These are phyloP conservation scores for Aspergillus asperescens DNA, from an alignment of 495 filamentous ascomycete genomes.

Conservation along the genomic window DNA sequence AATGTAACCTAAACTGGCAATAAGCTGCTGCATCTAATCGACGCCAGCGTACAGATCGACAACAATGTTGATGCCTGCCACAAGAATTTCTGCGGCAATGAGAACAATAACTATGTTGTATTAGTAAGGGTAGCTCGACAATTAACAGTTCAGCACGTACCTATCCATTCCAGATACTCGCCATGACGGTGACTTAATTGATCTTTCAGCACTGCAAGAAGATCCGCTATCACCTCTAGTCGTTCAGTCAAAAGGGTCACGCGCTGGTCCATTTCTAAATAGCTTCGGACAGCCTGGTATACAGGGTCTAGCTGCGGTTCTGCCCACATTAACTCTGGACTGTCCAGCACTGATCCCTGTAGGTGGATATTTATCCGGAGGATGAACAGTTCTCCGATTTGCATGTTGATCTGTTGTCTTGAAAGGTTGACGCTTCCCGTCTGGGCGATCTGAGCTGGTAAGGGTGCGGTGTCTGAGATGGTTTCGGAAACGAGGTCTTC, in stretches of 20 bases:
- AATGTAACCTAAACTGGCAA: background rate
- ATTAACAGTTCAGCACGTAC: conserved; percentile 44
- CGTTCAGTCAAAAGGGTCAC: conserved; percentile 87
- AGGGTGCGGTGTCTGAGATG: conserved; percentile 80
- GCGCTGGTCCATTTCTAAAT: conserved; percentile 95
- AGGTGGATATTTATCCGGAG: conserved; percentile 95
- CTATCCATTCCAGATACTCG: conserved; percentile 94
- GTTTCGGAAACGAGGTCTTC: conserved; percentile 94
- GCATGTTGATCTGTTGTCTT: conserved; percentile 89
- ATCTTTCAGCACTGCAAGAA: conserved; percentile 91
- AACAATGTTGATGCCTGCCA: conserved; percentile 90
- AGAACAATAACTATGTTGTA: conserved; percentile 70
- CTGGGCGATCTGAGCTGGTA: conserved; percentile 82
- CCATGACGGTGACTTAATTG: conserved; percentile 95
- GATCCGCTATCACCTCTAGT: conserved; percentile 87
- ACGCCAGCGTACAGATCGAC: conserved; percentile 90
- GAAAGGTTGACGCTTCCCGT: conserved; percentile 86
- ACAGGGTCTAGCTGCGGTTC: conserved; percentile 94
- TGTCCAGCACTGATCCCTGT: conserved; percentile 94
- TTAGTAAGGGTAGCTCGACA: conserved; percentile 9
- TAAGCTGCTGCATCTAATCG: conserved; percentile 39
- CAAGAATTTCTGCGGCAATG: conserved; percentile 92
- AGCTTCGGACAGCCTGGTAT: conserved; percentile 89
- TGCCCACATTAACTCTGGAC: conserved; percentile 96
- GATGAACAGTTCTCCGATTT: conserved; percentile 97